Conservation (phyloP, 2,329 filamentous ascomycete species). For the Zymoseptoria tritici region DNA sequence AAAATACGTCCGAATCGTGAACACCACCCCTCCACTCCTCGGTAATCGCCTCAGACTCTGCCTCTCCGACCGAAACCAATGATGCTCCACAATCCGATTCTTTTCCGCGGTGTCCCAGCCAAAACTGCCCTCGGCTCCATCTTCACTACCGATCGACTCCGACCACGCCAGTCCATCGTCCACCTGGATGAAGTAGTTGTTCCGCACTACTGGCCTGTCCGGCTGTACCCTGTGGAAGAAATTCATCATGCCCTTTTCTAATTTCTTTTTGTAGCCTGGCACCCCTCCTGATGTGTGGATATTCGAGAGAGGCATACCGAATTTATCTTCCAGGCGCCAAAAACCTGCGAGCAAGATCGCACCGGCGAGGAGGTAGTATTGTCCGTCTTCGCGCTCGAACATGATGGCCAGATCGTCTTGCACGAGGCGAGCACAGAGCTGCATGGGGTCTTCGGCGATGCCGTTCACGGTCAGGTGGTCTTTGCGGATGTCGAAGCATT, state of each 20-base stretch:
- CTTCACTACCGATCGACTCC: slow-evolving; percentile 66
- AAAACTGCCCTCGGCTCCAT: slow-evolving; percentile 44
- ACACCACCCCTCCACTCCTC: slow-evolving; percentile 47
- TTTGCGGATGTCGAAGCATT: slow-evolving; percentile 60
- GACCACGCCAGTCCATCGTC: slow-evolving; percentile 73
- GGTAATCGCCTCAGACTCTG: slow-evolving; percentile 58
- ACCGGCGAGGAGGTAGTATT: slow-evolving; percentile 74
- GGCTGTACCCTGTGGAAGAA: slow-evolving; percentile 68
- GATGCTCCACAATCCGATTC: slow-evolving; percentile 62
- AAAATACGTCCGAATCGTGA: slow-evolving; percentile 77
- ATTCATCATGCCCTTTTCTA: slow-evolving; percentile 72
- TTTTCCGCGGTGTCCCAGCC: slow-evolving; percentile 73
- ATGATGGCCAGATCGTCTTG: slow-evolving; percentile 82
- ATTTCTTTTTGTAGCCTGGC: slow-evolving; percentile 61
- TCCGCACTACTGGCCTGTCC: slow-evolving; percentile 58
- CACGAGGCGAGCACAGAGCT: slow-evolving; percentile 61
- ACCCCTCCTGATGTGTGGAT: slow-evolving; percentile 76
- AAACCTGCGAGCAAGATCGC: slow-evolving; percentile 72
- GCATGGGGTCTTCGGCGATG: slow-evolving; percentile 65
- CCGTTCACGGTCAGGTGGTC: slow-evolving; percentile 46
- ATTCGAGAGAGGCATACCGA: slow-evolving; percentile 68
- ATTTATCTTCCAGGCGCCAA: slow-evolving; percentile 75
- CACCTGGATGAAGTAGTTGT: slow-evolving; percentile 86
- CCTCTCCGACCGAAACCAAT: slow-evolving; percentile 70
- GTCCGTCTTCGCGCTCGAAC: slow-evolving; percentile 66